Evolutionary conservation across 108 stramenopile genomes (phyloP).

Genomic region (Conticribra guillardii): DNA sequence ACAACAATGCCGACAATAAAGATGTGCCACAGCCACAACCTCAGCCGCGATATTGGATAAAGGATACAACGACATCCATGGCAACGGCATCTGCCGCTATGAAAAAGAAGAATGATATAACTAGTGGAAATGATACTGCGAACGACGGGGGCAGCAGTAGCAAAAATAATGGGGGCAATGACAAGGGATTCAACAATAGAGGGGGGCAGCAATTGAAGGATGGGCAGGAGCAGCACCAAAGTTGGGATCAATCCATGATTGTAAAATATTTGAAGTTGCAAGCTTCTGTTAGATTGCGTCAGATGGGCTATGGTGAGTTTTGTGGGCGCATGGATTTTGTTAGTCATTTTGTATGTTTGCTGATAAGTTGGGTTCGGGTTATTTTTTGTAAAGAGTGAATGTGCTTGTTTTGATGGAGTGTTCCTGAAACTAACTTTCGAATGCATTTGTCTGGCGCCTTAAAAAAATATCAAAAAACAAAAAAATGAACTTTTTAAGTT

Average conservation of each 20-base stretch:
- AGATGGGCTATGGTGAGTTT: constrained; percentile 45
- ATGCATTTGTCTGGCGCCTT: constrained; percentile 41
- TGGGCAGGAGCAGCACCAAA: not conserved
- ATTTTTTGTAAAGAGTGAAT: too few species aligned
- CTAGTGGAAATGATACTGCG: too few species aligned
- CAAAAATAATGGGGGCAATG: not conserved
- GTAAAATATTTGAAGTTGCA: constrained; percentile 42
- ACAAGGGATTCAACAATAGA: not conserved
- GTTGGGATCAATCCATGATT: constrained; percentile 29
- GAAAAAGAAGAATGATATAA: constrained; percentile 16
- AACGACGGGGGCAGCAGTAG: not conserved
- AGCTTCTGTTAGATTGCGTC: constrained; percentile 39
- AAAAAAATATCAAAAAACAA: constrained; percentile 4
- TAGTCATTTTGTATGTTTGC: not conserved
- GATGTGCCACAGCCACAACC: not conserved
- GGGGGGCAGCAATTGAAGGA: not conserved
- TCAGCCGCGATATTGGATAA: constrained; percentile 37
- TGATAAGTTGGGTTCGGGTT: constrained; percentile 49
- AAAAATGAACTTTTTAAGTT: constrained; percentile 33
- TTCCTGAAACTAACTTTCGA: too few species aligned
- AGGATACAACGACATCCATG: constrained; percentile 48
- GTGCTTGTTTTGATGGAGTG: too few species aligned
- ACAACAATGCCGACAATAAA: not conserved
- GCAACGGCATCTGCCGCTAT: constrained; percentile 42
- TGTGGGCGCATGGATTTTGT: not conserved